phyloP scores from a whole-genome alignment of 306 rosid species.

The Ochetophila trinervis region DNA sequence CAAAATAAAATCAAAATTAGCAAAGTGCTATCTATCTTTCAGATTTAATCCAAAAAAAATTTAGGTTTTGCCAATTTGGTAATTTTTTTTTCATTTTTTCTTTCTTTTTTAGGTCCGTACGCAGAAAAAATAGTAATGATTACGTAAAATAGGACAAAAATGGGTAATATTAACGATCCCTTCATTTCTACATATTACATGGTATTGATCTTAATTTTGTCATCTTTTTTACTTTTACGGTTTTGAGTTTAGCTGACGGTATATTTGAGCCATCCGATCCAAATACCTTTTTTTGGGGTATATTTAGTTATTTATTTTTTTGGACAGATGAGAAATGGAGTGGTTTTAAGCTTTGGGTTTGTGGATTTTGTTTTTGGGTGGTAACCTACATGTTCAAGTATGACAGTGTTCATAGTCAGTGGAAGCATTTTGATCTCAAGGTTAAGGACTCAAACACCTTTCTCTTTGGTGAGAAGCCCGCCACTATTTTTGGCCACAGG shows the following conservation, averaged over 20 bases:
- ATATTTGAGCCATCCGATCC: background rate
- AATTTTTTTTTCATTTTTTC: too few species aligned
- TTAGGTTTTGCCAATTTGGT: too few species aligned
- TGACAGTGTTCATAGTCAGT: slow-evolving; percentile 71
- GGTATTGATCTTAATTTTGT: slow-evolving; percentile 22
- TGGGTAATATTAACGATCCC: slow-evolving; percentile 71
- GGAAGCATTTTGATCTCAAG: slow-evolving; percentile 61
- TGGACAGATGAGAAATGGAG: background rate
- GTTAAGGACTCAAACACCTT: slow-evolving; percentile 56
- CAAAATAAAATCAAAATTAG: too few species aligned
- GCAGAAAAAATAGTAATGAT: too few species aligned
- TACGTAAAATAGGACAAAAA: too few species aligned
- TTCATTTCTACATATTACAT: slow-evolving; percentile 67
- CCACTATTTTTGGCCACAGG: slow-evolving; percentile 54
- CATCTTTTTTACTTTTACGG: background rate
- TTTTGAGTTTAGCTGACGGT: background rate
- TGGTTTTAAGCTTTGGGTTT: background rate
- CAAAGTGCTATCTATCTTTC: too few species aligned
- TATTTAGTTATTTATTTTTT: background rate
- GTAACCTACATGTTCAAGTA: slow-evolving; percentile 75
- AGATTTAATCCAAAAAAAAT: too few species aligned
- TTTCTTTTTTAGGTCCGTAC: too few species aligned
- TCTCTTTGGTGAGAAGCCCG: slow-evolving; percentile 56
- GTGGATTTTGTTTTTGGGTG: background rate
- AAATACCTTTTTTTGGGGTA: background rate